These are phyloP conservation scores for Mycosphaerella sp. DNA, from an alignment of 2,329 filamentous ascomycete genomes.

Conservation along the genomic window DNA sequence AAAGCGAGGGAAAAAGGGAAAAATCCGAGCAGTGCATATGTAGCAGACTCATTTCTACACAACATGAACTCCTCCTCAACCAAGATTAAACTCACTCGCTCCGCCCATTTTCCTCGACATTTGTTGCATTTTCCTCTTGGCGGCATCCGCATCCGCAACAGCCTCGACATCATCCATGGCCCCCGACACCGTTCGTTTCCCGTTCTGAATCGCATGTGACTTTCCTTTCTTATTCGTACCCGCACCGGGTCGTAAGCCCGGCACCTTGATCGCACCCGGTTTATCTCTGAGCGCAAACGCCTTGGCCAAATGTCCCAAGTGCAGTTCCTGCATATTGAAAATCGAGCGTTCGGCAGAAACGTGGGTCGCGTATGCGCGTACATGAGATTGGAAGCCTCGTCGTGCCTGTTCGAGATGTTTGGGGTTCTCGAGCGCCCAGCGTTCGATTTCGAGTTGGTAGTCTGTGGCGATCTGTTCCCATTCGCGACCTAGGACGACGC, in stretches of 20 bases:
- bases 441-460: conserved; percentile 59
- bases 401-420: conserved; percentile 73
- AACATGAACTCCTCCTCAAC: conserved; percentile 28
- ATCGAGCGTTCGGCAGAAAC: conserved; percentile 73
- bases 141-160: conserved; percentile 39
- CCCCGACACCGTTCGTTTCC: conserved; percentile 28
- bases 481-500: conserved; percentile 40
- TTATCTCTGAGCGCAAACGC: conserved; percentile 85
- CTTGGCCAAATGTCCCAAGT: conserved; percentile 90
- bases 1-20: no score
- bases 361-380: conserved; percentile 92
- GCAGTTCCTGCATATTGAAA: conserved; percentile 87
- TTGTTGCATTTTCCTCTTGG: conserved; percentile 47
- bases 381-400: conserved; percentile 82
- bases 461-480: conserved; percentile 64
- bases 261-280: conserved; percentile 66
- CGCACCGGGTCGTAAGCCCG: conserved; percentile 46
- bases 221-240: conserved; percentile 42
- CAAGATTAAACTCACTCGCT: conserved; percentile 54
- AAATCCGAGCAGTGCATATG: no score
- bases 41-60: no score
- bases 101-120: conserved; percentile 44
- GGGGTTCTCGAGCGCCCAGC: conserved; percentile 57
- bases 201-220: conserved; percentile 30
- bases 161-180: conserved; percentile 28